phyloP scores from a whole-genome alignment of 1,139 yeast species.

The Candida gigantensis region DNA sequence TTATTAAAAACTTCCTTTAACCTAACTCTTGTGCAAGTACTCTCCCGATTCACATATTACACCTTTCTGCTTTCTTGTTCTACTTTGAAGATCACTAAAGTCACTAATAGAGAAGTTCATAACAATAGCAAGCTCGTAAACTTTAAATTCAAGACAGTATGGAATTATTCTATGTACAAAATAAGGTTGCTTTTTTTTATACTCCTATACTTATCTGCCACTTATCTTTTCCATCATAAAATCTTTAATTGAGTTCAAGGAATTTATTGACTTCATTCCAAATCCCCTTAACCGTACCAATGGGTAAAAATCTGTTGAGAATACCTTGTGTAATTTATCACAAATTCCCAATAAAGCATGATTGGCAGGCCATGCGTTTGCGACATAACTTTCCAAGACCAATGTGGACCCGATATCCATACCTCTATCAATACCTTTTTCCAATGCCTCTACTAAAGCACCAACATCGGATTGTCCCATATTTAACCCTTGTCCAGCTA shows the following conservation, averaged over 20 bases:
- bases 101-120: no score
- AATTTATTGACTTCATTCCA: slow-evolving; percentile 73
- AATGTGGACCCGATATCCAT: slow-evolving; percentile 84
- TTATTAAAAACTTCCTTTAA: no score
- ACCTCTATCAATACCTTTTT: slow-evolving; percentile 72
- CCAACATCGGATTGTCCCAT: slow-evolving; percentile 98
- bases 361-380: slow-evolving; percentile 76
- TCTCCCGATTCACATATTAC: no score
- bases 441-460: slow-evolving; percentile 66
- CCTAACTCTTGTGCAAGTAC: no score
- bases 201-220: slow-evolving; percentile 20
- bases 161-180: no score
- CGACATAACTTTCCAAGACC: slow-evolving; percentile 83
- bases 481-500: slow-evolving; percentile 97
- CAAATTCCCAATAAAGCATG: slow-evolving; percentile 83
- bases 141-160: no score
- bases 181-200: no score
- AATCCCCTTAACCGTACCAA: slow-evolving; percentile 71
- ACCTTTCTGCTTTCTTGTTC: no score
- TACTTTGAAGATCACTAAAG: no score
- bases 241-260: slow-evolving; percentile 61
- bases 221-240: slow-evolving; percentile 40
- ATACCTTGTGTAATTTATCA: slow-evolving; percentile 88
- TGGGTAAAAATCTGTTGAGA: slow-evolving; percentile 73
- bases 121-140: no score